Conservation (phyloP, 1,284 basidiomycete species). For the Heliocybe sulcata region DNA sequence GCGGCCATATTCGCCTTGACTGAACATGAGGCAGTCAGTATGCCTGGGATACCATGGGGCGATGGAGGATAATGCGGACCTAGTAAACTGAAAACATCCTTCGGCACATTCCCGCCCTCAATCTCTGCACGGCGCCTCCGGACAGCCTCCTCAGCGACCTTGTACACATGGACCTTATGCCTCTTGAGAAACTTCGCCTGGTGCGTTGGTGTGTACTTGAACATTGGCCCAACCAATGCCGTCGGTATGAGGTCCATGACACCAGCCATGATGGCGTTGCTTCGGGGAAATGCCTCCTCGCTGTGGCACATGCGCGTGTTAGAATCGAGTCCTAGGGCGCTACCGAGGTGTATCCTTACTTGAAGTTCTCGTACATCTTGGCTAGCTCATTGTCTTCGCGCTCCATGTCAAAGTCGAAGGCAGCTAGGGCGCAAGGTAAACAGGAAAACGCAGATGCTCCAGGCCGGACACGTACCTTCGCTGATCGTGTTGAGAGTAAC, state of each 20-base stretch:
- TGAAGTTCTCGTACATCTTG: slow-evolving; percentile 20
- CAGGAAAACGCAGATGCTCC: slow-evolving; percentile 9
- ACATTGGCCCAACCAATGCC: not conserved
- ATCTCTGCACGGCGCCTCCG: slow-evolving; percentile 28
- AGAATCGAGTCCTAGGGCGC: too few species aligned
- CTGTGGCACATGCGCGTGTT: not conserved
- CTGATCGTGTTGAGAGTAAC: slow-evolving; percentile 25
- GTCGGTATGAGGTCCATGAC: not conserved
- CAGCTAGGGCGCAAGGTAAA: slow-evolving; percentile 12
- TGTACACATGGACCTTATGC: not conserved
- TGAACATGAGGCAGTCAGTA: slow-evolving; percentile 12
- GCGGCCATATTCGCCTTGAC: slow-evolving; percentile 47
- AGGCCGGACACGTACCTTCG: slow-evolving; percentile 19
- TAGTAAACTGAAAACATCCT: slow-evolving; percentile 38
- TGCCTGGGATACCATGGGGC: not conserved
- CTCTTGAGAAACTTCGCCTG: not conserved
- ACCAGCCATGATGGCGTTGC: not conserved
- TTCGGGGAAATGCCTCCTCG: not conserved
- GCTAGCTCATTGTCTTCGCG: slow-evolving; percentile 19
- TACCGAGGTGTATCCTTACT: too few species aligned
- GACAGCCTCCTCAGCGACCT: slow-evolving; percentile 31
- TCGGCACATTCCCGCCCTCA: slow-evolving; percentile 18
- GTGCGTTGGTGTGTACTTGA: not conserved
- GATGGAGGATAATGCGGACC: slow-evolving; percentile 17
- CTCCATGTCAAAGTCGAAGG: slow-evolving; percentile 27